Percentiles rank a stretch among this genome's conserved stretches.
phyloP scores from a whole-genome alignment of 2,329 filamentous ascomycete species.

The Paraphaeosphaeria sporulosa region DNA sequence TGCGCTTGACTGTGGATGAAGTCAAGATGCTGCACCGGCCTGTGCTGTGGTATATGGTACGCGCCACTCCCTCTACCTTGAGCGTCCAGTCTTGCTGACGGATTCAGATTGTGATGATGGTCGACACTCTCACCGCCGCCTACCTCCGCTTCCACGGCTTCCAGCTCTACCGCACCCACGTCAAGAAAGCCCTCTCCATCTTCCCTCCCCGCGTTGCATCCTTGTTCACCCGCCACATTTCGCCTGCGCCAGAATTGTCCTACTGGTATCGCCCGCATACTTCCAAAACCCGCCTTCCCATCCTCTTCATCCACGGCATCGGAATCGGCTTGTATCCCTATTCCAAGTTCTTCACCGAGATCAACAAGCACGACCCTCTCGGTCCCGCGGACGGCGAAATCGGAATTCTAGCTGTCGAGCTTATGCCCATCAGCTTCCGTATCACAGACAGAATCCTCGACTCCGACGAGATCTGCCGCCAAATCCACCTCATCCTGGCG shows the following conservation, averaged over 20 bases:
- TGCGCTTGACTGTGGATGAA: constrained; percentile 72
- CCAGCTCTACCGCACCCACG: constrained; percentile 57
- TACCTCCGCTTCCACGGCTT: constrained; percentile 61
- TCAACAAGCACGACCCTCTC: constrained; percentile 51
- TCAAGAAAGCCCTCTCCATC: constrained; percentile 56
- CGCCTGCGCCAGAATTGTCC: constrained; percentile 59
- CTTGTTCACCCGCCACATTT: constrained; percentile 56
- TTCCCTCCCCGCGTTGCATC: constrained; percentile 67
- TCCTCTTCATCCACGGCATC: constrained; percentile 76
- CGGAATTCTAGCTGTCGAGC: constrained; percentile 71
- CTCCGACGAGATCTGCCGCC: constrained; percentile 61
- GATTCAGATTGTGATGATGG: constrained; percentile 58
- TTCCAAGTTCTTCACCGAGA: constrained; percentile 61
- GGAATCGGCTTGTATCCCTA: constrained; percentile 73
- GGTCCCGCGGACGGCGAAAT: constrained; percentile 54
- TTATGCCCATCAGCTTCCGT: constrained; percentile 71
- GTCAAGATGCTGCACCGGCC: constrained; percentile 68
- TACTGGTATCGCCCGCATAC: constrained; percentile 74
- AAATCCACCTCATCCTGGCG: constrained; percentile 66
- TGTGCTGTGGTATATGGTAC: constrained; percentile 69
- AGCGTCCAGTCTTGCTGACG: constrained; percentile 10
- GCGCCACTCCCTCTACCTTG: constrained; percentile 29
- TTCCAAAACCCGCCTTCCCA: constrained; percentile 63
- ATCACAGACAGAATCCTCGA: constrained; percentile 63
- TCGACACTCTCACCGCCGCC: constrained; percentile 54